Percentiles rank a stretch among this genome's conserved stretches.
Evolutionary conservation across 1,284 basidiomycete genomes (phyloP).

Genomic region (Pseudozyma tsukubaensis): DNA sequence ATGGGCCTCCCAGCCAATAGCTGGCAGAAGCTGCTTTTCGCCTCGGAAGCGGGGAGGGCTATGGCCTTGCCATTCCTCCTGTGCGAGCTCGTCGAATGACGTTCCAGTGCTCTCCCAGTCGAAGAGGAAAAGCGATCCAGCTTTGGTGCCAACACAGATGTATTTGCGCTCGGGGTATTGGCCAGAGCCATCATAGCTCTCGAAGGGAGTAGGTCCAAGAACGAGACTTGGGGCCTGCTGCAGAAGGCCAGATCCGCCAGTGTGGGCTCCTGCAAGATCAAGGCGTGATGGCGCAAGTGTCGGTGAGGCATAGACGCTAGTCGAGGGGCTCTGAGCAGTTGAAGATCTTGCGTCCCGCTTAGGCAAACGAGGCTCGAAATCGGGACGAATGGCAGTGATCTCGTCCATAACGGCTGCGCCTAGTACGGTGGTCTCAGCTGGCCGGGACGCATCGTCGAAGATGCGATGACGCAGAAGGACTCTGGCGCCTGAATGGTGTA

Average conservation of each 20-base stretch:
- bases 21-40: constrained; percentile 75
- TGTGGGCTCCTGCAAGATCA: neutral
- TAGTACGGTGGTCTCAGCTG: constrained; percentile 49
- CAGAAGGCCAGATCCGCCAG: neutral
- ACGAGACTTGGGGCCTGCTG: constrained; percentile 21
- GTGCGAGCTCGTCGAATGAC: constrained; percentile 29
- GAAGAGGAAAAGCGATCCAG: constrained; percentile 59
- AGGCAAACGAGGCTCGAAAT: constrained; percentile 58
- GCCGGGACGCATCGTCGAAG: neutral
- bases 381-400: constrained; percentile 55
- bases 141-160: constrained; percentile 60
- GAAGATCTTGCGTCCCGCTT: constrained; percentile 36
- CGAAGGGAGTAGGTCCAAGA: constrained; percentile 37
- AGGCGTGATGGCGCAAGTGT: constrained; percentile 27
- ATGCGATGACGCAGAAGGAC: constrained; percentile 51
- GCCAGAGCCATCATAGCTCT: constrained; percentile 22
- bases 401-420: constrained; percentile 50
- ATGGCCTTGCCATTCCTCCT: constrained; percentile 51
- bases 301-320: constrained; percentile 34
- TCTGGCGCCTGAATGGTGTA: constrained; percentile 43
- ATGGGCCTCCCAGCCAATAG: constrained; percentile 53
- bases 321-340: constrained; percentile 27
- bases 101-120: constrained; percentile 56
- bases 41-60: constrained; percentile 75
- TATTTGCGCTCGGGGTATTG: constrained; percentile 60